Percentiles rank a stretch among this genome's conserved stretches.
Evolutionary conservation across 106 monocot species (phyloP).

Genomic region (Dioscorea alata): DNA sequence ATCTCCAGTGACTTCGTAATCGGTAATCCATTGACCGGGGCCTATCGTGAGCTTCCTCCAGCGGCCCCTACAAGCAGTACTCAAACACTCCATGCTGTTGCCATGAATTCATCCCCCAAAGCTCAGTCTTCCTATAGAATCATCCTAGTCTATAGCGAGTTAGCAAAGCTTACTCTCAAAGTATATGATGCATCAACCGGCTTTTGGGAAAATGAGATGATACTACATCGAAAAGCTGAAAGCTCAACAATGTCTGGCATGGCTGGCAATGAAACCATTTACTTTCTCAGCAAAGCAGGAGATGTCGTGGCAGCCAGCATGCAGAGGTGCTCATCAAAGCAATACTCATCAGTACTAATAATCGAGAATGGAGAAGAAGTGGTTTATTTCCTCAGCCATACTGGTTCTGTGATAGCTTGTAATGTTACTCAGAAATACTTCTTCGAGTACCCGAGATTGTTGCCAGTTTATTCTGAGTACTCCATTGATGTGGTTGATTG

Average conservation of each 20-base stretch:
- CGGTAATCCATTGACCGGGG: conserved; percentile 57
- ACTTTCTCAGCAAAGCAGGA: conserved; percentile 83
- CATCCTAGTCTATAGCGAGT: conserved; percentile 41
- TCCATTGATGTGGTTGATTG: conserved; percentile 66
- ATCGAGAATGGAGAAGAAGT: conserved; percentile 35
- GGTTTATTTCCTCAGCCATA: conserved; percentile 58
- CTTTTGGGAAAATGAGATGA: conserved; percentile 42
- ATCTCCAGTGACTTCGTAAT: conserved; percentile 23
- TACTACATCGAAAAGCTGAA: conserved; percentile 13
- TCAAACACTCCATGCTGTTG: conserved; percentile 50
- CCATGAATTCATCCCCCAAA: conserved; percentile 39
- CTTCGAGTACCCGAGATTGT: conserved; percentile 45
- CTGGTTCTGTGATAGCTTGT: conserved; percentile 55
- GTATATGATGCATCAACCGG: conserved; percentile 39
- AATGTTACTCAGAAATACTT: conserved; percentile 33
- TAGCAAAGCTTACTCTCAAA: conserved; percentile 32
- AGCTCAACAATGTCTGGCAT: conserved; percentile 11
- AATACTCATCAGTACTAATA: conserved; percentile 63
- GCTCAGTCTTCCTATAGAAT: conserved; percentile 31
- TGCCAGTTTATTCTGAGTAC: conserved; percentile 60
- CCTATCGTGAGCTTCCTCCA: conserved; percentile 43
- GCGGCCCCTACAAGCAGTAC: neutral
- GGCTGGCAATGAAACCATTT: conserved; percentile 32
- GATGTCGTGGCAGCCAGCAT: conserved; percentile 76
- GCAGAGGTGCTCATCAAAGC: conserved; percentile 72